phyloP scores from a whole-genome alignment of 2,329 filamentous ascomycete species.

The Fusarium sp. region DNA sequence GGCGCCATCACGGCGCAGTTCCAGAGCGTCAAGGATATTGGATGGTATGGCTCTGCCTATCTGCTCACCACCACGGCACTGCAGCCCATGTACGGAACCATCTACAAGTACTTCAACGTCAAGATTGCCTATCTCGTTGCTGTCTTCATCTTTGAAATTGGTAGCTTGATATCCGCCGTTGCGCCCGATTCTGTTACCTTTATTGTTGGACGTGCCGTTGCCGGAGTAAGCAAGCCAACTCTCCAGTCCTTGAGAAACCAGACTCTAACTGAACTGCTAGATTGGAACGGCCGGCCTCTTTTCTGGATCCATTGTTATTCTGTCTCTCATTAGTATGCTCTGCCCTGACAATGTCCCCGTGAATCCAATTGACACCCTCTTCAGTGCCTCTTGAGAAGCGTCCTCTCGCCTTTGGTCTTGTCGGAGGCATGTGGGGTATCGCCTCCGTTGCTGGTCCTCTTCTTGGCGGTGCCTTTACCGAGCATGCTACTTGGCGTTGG shows the following conservation, averaged over 20 bases:
- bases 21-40: conserved; percentile 56
- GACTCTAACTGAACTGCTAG: conserved; percentile 34
- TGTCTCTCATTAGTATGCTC: conserved; percentile 52
- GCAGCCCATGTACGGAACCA: conserved; percentile 59
- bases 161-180: conserved; percentile 56
- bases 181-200: conserved; percentile 58
- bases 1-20: conserved; percentile 61
- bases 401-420: conserved; percentile 62
- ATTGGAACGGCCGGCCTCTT: conserved; percentile 62
- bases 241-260: neutral
- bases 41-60: conserved; percentile 63
- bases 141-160: conserved; percentile 56
- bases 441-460: conserved; percentile 61
- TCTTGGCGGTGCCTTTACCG: conserved; percentile 60
- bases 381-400: conserved; percentile 62
- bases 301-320: conserved; percentile 59
- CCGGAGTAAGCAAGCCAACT: conserved; percentile 50
- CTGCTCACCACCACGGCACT: conserved; percentile 60
- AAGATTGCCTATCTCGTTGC: conserved; percentile 56
- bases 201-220: conserved; percentile 62
- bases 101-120: conserved; percentile 61
- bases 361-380: neutral
- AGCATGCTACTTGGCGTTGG: conserved; percentile 62
- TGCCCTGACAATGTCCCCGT: neutral
- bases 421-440: conserved; percentile 66